A percentile compares a stretch with the other conserved stretches of the same genome.
Conservation (phyloP, 306 rosid genomes). For the Lithocarpus polystachyus region DNA sequence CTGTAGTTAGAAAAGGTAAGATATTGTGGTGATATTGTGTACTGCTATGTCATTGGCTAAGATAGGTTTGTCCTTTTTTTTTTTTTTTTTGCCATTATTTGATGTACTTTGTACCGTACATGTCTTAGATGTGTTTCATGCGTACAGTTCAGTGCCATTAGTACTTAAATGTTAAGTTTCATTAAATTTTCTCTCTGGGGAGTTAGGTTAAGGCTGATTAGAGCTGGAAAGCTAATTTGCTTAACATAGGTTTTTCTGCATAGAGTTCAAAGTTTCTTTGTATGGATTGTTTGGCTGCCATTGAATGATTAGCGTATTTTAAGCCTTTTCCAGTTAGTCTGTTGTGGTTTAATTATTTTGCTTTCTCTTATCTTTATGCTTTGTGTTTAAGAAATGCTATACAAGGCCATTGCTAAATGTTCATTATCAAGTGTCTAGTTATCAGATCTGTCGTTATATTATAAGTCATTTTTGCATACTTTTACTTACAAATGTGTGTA, state of each 20-base stretch:
- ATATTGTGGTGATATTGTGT: not conserved
- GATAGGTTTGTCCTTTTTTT: not conserved
- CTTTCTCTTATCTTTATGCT: not conserved
- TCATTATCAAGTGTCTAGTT: not conserved
- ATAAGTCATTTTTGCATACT: not conserved
- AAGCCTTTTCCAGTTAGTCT: not conserved
- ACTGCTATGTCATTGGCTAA: not conserved
- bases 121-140: not conserved
- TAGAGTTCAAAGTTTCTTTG: not conserved
- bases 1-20: constrained; percentile 78
- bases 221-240: not conserved
- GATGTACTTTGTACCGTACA: not conserved
- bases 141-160: not conserved
- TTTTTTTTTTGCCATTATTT: too few species aligned
- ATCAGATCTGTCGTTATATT: not conserved
- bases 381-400: not conserved
- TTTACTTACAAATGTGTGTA: constrained; percentile 12
- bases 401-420: not conserved
- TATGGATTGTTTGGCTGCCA: not conserved
- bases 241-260: not conserved
- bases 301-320: not conserved
- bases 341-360: not conserved
- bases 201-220: not conserved
- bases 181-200: not conserved
- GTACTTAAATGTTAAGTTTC: not conserved